phyloP scores from a whole-genome alignment of 805 yeast species.

The Metschnikowia drakensbergensis region DNA sequence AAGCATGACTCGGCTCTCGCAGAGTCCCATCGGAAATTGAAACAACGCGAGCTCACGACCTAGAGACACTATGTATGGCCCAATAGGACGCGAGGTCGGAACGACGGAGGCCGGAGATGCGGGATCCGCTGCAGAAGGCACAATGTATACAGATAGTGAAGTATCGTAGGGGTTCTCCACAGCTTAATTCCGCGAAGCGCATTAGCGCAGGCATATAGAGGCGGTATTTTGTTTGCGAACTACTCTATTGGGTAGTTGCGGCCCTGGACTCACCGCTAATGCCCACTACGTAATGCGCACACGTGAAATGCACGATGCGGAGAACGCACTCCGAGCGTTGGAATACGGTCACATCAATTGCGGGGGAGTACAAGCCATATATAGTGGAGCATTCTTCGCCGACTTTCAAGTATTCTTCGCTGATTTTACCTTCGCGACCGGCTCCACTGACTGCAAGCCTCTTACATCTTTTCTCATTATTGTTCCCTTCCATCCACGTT shows the following conservation, averaged over 20 bases:
- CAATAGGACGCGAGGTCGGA: background rate
- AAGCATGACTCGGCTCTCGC: background rate
- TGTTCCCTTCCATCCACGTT: background rate
- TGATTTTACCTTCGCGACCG: background rate
- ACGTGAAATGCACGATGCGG: slow-evolving; percentile 6
- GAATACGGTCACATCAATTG: background rate
- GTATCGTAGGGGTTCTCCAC: background rate
- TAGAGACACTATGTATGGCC: background rate
- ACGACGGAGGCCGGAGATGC: background rate
- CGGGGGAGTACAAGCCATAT: slow-evolving; percentile 1
- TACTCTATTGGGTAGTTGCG: slow-evolving; percentile 5
- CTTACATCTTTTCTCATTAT: background rate
- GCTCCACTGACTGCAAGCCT: background rate
- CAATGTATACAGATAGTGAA: background rate
- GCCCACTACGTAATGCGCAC: background rate
- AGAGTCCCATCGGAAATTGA: background rate
- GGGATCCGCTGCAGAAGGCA: background rate
- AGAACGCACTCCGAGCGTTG: slow-evolving; percentile 5
- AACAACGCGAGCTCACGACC: background rate
- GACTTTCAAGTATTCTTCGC: background rate
- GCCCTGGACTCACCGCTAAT: background rate
- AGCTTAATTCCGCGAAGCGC: slow-evolving; percentile 2
- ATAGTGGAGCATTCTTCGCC: background rate
- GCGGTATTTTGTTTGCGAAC: slow-evolving; percentile 4
- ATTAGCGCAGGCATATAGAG: background rate